A percentile compares a stretch with the other conserved stretches of the same genome.
Evolutionary conservation across 2,329 filamentous ascomycete genomes (phyloP).

Genomic region (Metarhizium anisopliae): DNA sequence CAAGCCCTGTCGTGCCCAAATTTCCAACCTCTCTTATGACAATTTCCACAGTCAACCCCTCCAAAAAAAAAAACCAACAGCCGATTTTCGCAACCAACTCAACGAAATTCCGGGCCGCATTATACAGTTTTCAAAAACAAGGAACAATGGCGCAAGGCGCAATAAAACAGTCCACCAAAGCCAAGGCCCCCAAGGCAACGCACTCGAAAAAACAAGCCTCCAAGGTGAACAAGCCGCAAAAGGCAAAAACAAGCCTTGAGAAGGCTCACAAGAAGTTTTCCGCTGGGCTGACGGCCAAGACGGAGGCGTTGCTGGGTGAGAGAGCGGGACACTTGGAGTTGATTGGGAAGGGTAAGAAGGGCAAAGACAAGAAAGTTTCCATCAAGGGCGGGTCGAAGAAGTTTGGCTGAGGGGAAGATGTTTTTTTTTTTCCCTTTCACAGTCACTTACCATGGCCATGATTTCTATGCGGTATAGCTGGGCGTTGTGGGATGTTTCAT

Average conservation of each 20-base stretch:
- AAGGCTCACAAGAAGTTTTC: slow-evolving; percentile 47
- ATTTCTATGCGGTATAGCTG: neutral
- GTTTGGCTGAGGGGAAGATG: slow-evolving; percentile 36
- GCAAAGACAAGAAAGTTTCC: slow-evolving; percentile 26
- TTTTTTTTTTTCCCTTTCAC: too few relatives aligned
- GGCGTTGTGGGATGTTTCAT: neutral
- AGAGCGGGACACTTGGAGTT: slow-evolving; percentile 51
- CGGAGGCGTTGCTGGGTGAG: slow-evolving; percentile 50
- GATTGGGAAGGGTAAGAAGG: slow-evolving; percentile 47
- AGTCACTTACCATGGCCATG: too few relatives aligned
- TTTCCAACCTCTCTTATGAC: neutral
- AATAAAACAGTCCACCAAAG: slow-evolving; percentile 36
- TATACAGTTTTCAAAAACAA: neutral
- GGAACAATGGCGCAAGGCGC: slow-evolving; percentile 44
- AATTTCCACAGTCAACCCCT: too few relatives aligned
- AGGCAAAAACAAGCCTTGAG: slow-evolving; percentile 36
- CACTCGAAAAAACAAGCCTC: slow-evolving; percentile 34
- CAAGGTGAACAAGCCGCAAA: slow-evolving; percentile 41
- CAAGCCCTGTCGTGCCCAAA: neutral
- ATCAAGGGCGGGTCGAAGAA: slow-evolving; percentile 43
- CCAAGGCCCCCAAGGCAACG: slow-evolving; percentile 29
- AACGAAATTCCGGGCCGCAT: neutral
- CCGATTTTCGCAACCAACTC: neutral
- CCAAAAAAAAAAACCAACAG: neutral
- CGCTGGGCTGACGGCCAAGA: slow-evolving; percentile 43